Evolutionary conservation across 2,329 filamentous ascomycete species (phyloP).

Genomic region (Fusarium chaquense): DNA sequence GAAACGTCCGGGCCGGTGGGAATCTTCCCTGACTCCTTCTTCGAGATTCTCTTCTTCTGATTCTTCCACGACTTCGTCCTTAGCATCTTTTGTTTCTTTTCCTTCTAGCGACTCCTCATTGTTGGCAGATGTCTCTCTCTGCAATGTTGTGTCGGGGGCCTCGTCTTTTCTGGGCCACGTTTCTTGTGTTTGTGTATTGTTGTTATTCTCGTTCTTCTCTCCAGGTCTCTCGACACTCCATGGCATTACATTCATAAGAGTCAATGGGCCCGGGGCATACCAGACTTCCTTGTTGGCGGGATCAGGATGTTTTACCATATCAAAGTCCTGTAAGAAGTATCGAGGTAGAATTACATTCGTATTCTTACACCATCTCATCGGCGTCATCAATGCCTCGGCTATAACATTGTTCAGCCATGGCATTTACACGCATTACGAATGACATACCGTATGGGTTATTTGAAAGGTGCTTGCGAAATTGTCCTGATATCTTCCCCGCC

Average conservation of each 20-base stretch:
- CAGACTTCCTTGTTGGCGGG: constrained; percentile 65
- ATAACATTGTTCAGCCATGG: neutral
- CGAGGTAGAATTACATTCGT: constrained; percentile 65
- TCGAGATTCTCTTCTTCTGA: neutral
- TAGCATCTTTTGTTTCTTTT: neutral
- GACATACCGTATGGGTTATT: constrained; percentile 73
- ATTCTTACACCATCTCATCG: constrained; percentile 67
- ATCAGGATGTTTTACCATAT: constrained; percentile 66
- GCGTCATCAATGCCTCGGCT: constrained; percentile 73
- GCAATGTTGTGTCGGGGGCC: neutral
- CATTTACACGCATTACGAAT: neutral
- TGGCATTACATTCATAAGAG: constrained; percentile 46
- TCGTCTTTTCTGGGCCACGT: neutral
- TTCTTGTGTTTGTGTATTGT: neutral
- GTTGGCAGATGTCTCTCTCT: neutral
- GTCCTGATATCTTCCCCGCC: constrained; percentile 49
- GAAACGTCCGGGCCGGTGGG: constrained; percentile 22
- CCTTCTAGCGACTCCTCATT: neutral
- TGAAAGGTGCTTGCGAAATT: constrained; percentile 69
- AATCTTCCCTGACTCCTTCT: neutral
- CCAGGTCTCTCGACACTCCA: neutral
- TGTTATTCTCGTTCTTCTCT: neutral
- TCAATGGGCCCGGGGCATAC: constrained; percentile 65
- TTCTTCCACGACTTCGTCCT: neutral
- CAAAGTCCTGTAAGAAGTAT: constrained; percentile 74